Base-by-base conservation (phyloP, 768 basidiomycete species). In the Tremella mesenterica region DNA sequence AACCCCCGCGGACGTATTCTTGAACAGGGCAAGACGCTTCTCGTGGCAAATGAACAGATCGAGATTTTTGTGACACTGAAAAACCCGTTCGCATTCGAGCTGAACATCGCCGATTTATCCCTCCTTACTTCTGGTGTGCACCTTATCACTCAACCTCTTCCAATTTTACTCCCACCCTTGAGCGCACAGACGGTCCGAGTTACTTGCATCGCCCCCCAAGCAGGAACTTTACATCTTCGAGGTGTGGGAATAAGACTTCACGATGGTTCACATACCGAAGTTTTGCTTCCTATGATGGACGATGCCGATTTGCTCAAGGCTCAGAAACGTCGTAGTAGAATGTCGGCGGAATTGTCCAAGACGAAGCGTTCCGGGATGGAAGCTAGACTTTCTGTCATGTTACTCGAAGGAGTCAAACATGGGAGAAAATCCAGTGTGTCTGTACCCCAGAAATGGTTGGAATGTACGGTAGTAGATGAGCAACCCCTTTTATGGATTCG, bases 1-100 rank as follows among this genome's bases (percentile, higher is more conserved):
- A 91, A 96, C 70, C 93, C 93, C 1, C 78, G 92, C 30, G 38
- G 72, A 27, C 65, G 63, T 53, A 83, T 80, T 65, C 73, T 79
- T 6, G 72, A 76, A 36, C 75, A 77, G 27, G 77, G 77, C 14
- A 83, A 83, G 76, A 76, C 80, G 0, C 64, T 85, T 12, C 79
- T 91, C 13, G 86, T 90, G 1, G 86, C 87, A 69, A 84, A 84
- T 60, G 95, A 97, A 70, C 73, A 75, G 3, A 75, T 90, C 27
- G 91, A 97, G 61, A 80, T 96, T 60, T 78, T 83, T 7, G 76
- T 97, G 41, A 84, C 85, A 20, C 74, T 99, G n/a, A 81, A 83
- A 52, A 99, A 99, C 71, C 88, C 90, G 1, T 93, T 85, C 71
- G 81, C 88, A 3, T 93, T 97, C 71, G 88, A 92, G 56, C 77